These are phyloP conservation scores for Leccinum discolor DNA, from an alignment of 1,284 basidiomycete genomes.

Conservation along the genomic window DNA sequence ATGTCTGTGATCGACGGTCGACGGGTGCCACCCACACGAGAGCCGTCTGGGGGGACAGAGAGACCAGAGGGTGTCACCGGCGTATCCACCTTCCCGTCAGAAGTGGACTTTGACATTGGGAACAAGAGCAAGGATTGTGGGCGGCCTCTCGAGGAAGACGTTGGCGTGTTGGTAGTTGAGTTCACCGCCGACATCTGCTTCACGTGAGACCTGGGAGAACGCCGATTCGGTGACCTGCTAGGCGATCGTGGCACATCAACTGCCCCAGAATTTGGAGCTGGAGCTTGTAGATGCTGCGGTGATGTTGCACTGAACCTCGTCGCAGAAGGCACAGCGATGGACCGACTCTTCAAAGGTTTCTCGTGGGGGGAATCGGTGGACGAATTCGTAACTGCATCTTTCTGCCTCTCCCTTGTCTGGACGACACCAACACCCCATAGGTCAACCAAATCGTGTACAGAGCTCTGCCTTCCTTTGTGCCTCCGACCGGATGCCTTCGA, in stretches of 20 bases:
- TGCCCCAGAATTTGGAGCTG: constrained; percentile 10
- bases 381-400: constrained; percentile 22
- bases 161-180: constrained; percentile 22
- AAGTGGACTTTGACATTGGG: constrained; percentile 49
- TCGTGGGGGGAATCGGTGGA: constrained; percentile 21
- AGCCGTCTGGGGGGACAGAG: constrained; percentile 44
- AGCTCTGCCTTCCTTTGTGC: constrained; percentile 61
- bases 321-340: constrained; percentile 15
- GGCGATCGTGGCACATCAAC: constrained; percentile 28
- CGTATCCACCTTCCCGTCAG: constrained; percentile 33
- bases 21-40: constrained; percentile 39
- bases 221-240: constrained; percentile 30
- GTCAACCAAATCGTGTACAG: constrained; percentile 78
- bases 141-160: constrained; percentile 44
- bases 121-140: constrained; percentile 78
- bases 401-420: constrained; percentile 39
- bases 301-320: constrained; percentile 29
- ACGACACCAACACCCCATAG: constrained; percentile 63
- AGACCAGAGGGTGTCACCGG: constrained; percentile 38
- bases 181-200: constrained; percentile 27
- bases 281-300: constrained; percentile 31
- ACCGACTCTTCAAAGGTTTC: constrained; percentile 20
- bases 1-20: constrained; percentile 81
- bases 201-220: constrained; percentile 25
- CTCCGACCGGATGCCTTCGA: constrained; percentile 25